These are phyloP conservation scores for Withania somnifera DNA, from an alignment of 305 asterid genomes.

Conservation along the genomic window DNA sequence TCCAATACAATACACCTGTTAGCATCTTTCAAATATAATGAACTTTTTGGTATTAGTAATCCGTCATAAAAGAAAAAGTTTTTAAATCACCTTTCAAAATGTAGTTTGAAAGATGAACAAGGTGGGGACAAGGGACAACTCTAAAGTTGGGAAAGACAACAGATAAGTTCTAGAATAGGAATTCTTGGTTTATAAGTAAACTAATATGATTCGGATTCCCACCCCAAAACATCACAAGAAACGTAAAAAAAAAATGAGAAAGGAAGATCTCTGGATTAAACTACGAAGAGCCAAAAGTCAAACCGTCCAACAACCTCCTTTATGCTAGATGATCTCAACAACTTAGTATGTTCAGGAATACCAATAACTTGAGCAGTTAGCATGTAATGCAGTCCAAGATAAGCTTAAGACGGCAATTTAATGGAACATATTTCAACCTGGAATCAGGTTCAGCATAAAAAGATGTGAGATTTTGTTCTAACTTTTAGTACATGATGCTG, in stretches of 20 bases:
- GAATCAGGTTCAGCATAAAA: slow-evolving; percentile 2
- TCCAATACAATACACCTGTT: background rate
- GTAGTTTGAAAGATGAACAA: background rate
- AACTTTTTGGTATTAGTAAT: background rate
- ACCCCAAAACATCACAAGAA: background rate
- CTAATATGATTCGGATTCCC: background rate
- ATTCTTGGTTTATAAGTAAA: background rate
- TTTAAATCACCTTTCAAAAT: background rate
- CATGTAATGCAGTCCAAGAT: background rate
- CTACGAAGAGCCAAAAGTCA: background rate
- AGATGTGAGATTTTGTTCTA: background rate
- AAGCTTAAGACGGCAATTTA: background rate
- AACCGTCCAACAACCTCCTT: background rate
- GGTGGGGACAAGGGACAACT: slow-evolving; percentile 7
- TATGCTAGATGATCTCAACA: background rate
- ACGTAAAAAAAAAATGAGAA: background rate
- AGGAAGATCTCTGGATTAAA: background rate
- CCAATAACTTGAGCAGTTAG: background rate
- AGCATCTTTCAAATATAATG: background rate
- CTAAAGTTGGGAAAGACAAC: background rate
- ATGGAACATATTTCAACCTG: background rate
- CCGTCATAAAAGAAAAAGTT: background rate
- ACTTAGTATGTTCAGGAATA: background rate
- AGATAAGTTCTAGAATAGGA: background rate
- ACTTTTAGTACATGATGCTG: background rate